These are phyloP conservation scores for Cercospora berteroae DNA, from an alignment of 2,329 filamentous ascomycete genomes.

Conservation along the genomic window DNA sequence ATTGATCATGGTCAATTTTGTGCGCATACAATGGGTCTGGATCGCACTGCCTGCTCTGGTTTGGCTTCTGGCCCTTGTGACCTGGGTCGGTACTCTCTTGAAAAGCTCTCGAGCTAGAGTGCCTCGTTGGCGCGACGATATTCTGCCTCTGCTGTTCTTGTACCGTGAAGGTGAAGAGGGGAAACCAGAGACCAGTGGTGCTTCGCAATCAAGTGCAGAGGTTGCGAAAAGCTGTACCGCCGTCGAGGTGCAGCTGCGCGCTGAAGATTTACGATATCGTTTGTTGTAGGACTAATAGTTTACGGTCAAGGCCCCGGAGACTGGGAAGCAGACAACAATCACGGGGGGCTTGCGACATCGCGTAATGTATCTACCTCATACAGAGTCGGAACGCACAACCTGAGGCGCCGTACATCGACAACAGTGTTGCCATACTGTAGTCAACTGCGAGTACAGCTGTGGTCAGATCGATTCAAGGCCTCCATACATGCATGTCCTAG, in stretches of 20 bases:
- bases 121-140: background rate
- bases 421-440: background rate
- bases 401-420: background rate
- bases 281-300: background rate
- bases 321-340: background rate
- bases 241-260: background rate
- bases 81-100: background rate
- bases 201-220: background rate
- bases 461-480: background rate
- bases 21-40: background rate
- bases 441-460: background rate
- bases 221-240: background rate
- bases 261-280: background rate
- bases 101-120: background rate
- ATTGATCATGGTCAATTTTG: background rate
- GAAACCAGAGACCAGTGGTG: background rate
- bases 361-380: background rate
- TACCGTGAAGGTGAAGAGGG: background rate
- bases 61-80: background rate
- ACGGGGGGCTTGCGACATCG: background rate
- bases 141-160: background rate
- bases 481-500: background rate
- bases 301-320: background rate
- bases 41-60: background rate
- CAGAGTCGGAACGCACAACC: background rate